A percentile compares a stretch with the other conserved stretches of the same genome.
phyloP scores from a whole-genome alignment of 129 eudicot species.

The Lonicera japonica region DNA sequence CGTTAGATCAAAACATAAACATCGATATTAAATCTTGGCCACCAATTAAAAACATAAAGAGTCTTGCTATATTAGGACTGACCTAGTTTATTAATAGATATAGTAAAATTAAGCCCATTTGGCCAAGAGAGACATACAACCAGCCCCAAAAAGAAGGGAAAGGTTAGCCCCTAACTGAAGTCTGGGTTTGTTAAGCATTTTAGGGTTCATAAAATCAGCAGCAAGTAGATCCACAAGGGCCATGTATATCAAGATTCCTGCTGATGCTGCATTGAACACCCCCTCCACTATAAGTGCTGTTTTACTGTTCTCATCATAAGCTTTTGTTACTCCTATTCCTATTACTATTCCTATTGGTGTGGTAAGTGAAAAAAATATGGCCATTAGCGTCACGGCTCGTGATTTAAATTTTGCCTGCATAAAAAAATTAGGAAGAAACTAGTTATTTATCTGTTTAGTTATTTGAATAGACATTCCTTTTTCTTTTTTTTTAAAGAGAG shows the following conservation, averaged over 20 bases:
- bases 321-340: neutral
- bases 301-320: neutral
- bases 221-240: slow-evolving; percentile 14
- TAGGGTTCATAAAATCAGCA: slow-evolving; percentile 4
- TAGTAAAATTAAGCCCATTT: slow-evolving; percentile 7
- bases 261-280: slow-evolving; percentile 7
- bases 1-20: no score
- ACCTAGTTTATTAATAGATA: no score
- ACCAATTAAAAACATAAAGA: no score
- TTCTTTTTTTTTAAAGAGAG: no score
- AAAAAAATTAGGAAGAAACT: no score
- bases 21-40: no score
- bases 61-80: no score
- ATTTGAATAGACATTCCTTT: no score
- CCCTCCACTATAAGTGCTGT: slow-evolving; percentile 7
- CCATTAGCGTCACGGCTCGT: neutral
- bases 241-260: slow-evolving; percentile 14
- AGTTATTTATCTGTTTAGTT: no score
- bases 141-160: slow-evolving; percentile 14
- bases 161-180: neutral
- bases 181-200: neutral
- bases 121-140: slow-evolving; percentile 9
- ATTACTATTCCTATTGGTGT: slow-evolving; percentile 8
- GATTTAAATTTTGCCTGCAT: slow-evolving; percentile 6
- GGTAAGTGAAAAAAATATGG: slow-evolving; percentile 8